Conservation (phyloP, 768 basidiomycete genomes). For the Calvatia gigantea region DNA sequence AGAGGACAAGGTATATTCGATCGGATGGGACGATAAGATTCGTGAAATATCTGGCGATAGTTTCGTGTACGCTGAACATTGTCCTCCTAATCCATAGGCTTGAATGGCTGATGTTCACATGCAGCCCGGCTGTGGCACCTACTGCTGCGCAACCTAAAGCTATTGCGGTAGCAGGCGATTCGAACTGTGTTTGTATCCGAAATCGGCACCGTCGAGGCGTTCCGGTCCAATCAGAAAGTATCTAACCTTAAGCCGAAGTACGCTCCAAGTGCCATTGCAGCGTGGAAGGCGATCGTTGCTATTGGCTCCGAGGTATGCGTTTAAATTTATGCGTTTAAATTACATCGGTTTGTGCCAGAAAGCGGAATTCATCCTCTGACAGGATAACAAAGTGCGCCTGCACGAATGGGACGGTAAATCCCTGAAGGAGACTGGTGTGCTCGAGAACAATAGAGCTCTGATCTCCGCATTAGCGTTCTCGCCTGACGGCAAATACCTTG, state of each 20-base stretch:
- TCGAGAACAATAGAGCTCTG: constrained; percentile 67
- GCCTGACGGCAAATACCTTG: constrained; percentile 69
- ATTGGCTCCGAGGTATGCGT: constrained; percentile 70
- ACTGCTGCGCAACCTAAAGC: constrained; percentile 66
- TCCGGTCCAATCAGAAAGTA: constrained; percentile 68
- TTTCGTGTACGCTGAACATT: constrained; percentile 43
- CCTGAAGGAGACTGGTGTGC: constrained; percentile 49
- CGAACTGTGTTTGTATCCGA: constrained; percentile 66
- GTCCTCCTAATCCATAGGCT: neutral
- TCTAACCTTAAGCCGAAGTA: constrained; percentile 50
- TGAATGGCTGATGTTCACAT: neutral
- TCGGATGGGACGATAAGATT: constrained; percentile 79
- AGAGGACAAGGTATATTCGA: constrained; percentile 56
- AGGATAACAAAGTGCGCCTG: constrained; percentile 76
- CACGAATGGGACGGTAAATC: constrained; percentile 68
- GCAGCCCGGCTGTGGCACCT: constrained; percentile 48
- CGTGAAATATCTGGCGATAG: constrained; percentile 52
- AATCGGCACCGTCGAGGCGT: constrained; percentile 54
- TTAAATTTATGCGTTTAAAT: too few relatives aligned
- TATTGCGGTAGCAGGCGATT: constrained; percentile 55
- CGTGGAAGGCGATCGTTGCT: constrained; percentile 50
- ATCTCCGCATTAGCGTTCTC: constrained; percentile 80
- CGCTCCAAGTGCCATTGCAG: constrained; percentile 55
- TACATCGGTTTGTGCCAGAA: neutral
- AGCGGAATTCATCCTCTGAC: constrained; percentile 4